Percentiles rank a stretch among this genome's conserved stretches.
These are phyloP conservation scores for Cynara cardunculus DNA, from an alignment of 129 eudicot genomes.

Conservation along the genomic window DNA sequence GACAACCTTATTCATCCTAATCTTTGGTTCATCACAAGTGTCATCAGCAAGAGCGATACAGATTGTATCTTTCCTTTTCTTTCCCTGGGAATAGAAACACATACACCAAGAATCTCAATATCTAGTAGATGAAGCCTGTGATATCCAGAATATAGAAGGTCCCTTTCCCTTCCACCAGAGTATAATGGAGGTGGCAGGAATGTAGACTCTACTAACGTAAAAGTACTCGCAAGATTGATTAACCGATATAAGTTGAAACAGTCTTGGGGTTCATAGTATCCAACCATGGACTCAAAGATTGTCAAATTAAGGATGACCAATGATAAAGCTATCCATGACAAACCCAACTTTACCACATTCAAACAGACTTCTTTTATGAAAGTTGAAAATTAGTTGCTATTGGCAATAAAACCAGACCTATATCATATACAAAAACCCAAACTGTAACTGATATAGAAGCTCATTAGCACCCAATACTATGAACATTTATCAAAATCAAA, in stretches of 20 bases:
- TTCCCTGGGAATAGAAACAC: slow-evolving; percentile 51
- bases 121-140: background rate
- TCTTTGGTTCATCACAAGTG: slow-evolving; percentile 86
- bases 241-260: background rate
- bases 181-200: background rate
- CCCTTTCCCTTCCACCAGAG: background rate
- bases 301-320: background rate
- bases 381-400: background rate
- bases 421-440: background rate
- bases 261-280: background rate
- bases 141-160: background rate
- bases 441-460: background rate
- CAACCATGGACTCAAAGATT: too few relatives aligned
- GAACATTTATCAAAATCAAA: background rate
- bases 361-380: background rate
- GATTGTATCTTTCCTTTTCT: slow-evolving; percentile 84
- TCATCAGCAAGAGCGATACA: slow-evolving; percentile 97
- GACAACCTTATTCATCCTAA: slow-evolving; percentile 90
- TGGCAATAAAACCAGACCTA: background rate
- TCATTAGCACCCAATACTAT: background rate
- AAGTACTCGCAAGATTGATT: background rate
- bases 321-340: background rate
- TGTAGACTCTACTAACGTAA: background rate
- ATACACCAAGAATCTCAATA: background rate
- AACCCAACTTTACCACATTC: background rate